Evolutionary conservation across 2,329 filamentous ascomycete species (phyloP).

Genomic region (Xylaria sp.): DNA sequence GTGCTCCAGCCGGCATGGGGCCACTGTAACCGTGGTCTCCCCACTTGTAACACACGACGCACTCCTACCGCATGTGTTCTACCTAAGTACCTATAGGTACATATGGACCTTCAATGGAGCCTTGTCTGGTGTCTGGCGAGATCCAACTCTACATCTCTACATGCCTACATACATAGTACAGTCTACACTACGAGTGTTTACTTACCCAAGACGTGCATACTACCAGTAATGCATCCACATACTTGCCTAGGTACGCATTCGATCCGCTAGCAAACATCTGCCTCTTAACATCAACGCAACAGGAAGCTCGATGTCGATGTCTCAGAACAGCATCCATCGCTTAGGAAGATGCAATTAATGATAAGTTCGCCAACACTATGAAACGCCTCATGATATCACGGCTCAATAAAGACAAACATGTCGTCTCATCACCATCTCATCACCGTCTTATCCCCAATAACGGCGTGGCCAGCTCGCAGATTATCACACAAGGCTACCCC

Average conservation of each 20-base stretch:
- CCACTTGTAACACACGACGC: conserved; percentile 1
- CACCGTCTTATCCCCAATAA: conserved; percentile 11
- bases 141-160: too few species aligned
- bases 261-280: conserved; percentile 1
- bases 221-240: not conserved
- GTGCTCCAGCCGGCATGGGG: conserved; percentile 1
- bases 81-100: not conserved
- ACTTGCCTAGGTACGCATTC: not conserved
- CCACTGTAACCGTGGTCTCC: not conserved
- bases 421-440: conserved; percentile 8
- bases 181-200: not conserved
- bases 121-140: not conserved
- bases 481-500: conserved; percentile 29
- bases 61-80: not conserved
- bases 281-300: conserved; percentile 17
- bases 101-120: not conserved
- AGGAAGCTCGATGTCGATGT: conserved; percentile 15
- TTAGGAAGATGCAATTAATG: not conserved
- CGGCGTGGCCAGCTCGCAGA: conserved; percentile 29
- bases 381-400: conserved; percentile 22
- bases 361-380: conserved; percentile 12
- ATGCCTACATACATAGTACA: too few species aligned
- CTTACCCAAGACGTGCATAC: not conserved
- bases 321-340: conserved; percentile 11
- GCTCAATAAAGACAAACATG: conserved; percentile 17